Evolutionary conservation across 2,329 filamentous ascomycete genomes (phyloP).

Genomic region (Exophiala sideris): DNA sequence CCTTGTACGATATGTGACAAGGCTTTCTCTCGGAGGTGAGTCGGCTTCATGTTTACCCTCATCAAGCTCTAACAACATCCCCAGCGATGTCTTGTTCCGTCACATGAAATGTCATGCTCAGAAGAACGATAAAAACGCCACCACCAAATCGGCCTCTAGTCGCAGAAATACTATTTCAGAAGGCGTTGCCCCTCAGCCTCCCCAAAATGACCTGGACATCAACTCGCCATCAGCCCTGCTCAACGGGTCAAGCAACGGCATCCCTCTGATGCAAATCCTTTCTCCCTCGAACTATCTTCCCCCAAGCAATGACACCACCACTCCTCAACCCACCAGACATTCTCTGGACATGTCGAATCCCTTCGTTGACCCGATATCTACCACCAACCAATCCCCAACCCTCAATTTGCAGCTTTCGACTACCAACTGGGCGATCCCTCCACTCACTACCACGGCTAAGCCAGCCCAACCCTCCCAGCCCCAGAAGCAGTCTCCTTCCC

Average conservation of each 20-base stretch:
- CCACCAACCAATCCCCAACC: constrained; percentile 10
- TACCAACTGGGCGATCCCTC: constrained; percentile 14
- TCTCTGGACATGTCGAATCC: constrained; percentile 16
- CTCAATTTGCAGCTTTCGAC: constrained; percentile 15
- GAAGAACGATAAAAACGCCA: constrained; percentile 36
- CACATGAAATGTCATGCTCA: constrained; percentile 52
- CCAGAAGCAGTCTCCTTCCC: constrained; percentile 15
- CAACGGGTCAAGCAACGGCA: constrained; percentile 12
- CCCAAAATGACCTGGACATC: constrained; percentile 28
- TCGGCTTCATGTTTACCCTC: constrained; percentile 3
- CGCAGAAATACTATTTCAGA: constrained; percentile 30
- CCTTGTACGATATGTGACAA: constrained; percentile 54
- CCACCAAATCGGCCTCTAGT: constrained; percentile 28
- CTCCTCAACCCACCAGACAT: constrained; percentile 12
- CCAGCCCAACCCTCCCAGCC: constrained; percentile 7
- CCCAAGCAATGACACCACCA: constrained; percentile 9
- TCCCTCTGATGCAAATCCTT: constrained; percentile 25
- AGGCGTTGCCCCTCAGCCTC: constrained; percentile 24
- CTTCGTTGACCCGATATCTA: constrained; percentile 8
- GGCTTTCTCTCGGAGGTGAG: constrained; percentile 53
- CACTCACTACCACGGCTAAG: constrained; percentile 15
- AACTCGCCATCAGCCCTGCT: constrained; percentile 27
- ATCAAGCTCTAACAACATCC: constrained; percentile 19
- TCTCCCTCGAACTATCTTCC: constrained; percentile 21
- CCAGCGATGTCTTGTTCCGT: constrained; percentile 49